Percentiles rank a stretch among this genome's conserved stretches.
phyloP scores from a whole-genome alignment of 306 rosid genomes.

The Castanea sativa region DNA sequence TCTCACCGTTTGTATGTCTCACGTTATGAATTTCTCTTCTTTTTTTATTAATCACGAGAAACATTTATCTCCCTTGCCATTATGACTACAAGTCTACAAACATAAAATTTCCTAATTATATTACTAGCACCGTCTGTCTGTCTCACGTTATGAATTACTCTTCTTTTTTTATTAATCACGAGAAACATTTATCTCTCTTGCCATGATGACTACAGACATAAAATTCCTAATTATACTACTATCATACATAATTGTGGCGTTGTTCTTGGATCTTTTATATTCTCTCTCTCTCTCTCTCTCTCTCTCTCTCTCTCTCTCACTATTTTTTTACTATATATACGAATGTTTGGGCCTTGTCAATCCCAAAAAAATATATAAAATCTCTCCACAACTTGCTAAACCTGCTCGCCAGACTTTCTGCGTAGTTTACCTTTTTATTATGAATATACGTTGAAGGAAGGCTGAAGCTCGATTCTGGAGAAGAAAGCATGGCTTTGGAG shows the following conservation, averaged over 20 bases:
- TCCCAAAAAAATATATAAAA: not conserved
- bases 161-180: too few species aligned
- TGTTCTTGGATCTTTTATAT: not conserved
- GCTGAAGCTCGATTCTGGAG: slow-evolving; percentile 25
- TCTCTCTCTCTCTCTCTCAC: not conserved
- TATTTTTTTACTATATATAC: too few species aligned
- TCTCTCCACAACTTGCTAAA: too few species aligned
- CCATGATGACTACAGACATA: not conserved
- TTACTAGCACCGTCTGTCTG: too few species aligned
- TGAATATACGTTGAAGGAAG: not conserved
- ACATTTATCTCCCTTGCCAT: too few species aligned
- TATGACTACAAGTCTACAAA: too few species aligned
- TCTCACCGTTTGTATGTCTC: too few species aligned
- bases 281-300: not conserved
- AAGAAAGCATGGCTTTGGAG: slow-evolving; percentile 44
- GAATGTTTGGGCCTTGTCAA: not conserved
- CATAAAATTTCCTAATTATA: not conserved
- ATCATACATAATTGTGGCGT: too few species aligned
- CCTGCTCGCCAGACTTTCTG: not conserved
- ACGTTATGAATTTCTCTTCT: too few species aligned
- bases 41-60: too few species aligned
- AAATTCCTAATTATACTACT: not conserved
- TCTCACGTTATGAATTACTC: too few species aligned
- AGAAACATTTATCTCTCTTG: too few species aligned
- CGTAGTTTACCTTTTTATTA: not conserved